Percentiles rank a stretch among this genome's conserved stretches.
These are phyloP conservation scores for Malus hybrid DNA, from an alignment of 331 rosid species.

Conservation along the genomic window DNA sequence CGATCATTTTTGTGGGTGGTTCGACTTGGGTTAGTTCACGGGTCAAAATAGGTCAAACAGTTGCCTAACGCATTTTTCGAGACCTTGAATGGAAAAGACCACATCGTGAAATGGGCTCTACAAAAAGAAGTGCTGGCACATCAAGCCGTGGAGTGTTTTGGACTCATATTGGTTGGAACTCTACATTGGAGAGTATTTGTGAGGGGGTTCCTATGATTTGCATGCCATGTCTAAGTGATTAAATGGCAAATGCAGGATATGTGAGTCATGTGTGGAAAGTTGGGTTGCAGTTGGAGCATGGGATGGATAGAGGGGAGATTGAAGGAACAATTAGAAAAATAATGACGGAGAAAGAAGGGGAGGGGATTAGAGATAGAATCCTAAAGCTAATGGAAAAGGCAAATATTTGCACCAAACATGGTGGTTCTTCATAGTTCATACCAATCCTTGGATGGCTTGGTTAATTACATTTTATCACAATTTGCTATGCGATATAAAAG, in stretches of 20 bases:
- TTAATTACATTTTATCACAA: slow-evolving; percentile 19
- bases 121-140: slow-evolving; percentile 28
- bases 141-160: slow-evolving; percentile 31
- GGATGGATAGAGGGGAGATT: slow-evolving; percentile 24
- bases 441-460: slow-evolving; percentile 23
- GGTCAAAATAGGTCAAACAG: slow-evolving; percentile 23
- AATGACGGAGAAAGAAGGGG: slow-evolving; percentile 29
- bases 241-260: slow-evolving; percentile 8
- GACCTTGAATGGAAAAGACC: slow-evolving; percentile 14
- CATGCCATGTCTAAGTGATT: not conserved
- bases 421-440: slow-evolving; percentile 27
- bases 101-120: slow-evolving; percentile 42
- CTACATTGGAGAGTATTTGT: slow-evolving; percentile 2
- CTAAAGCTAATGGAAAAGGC: slow-evolving; percentile 22
- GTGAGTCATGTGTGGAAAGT: slow-evolving; percentile 15
- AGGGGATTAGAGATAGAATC: slow-evolving; percentile 28
- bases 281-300: slow-evolving; percentile 7
- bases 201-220: slow-evolving; percentile 13
- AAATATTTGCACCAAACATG: slow-evolving; percentile 13
- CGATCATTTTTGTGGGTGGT: slow-evolving; percentile 40
- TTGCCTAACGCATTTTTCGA: slow-evolving; percentile 25
- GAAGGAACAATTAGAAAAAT: slow-evolving; percentile 16
- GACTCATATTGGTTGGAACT: slow-evolving; percentile 24
- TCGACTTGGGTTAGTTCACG: slow-evolving; percentile 21
- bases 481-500: not conserved